Base-by-base conservation (phyloP, 257 asterid genomes). In the Ehretia macrophylla region DNA sequence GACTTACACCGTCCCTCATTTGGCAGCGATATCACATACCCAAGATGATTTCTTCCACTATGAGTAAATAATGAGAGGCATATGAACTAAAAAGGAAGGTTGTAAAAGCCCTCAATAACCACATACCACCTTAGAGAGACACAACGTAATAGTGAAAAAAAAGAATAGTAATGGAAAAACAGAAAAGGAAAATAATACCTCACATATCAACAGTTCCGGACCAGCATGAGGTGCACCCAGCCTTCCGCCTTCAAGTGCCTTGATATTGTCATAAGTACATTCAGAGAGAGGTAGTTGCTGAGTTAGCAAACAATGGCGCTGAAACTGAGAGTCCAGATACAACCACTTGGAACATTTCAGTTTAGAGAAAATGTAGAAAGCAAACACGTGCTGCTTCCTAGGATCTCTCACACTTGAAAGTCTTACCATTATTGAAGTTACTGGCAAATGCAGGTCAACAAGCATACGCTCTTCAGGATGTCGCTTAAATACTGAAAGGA, bases 261-360 rank as follows among this genome's bases (percentile, higher is more conserved):
- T 86, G 64, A 93, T 79, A 70, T 90, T 90, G 51, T 77, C 90
- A 75, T 77, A 77, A 10, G 95, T 85, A 82, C 97, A 93, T 59
- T 86, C 96, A 16, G 96, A 77, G 63, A 85, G 68, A 46, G 94
- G 74, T 32, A 89, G 75, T 68, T 74, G 77, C 74, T 77, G 83
- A 27, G 75, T 50, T 63, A 85, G 82, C 61, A 65, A 76, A 73
- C 88, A 89, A 58, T 68, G 84, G 21, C 67, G 75, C 79, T 80
- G 83, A 55, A 93, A 83, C 80, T 71, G 68, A 45, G 86, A 75
- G 56, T 86, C 96, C 72, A 89, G 68, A 74, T 71, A 72, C 54
- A 78, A 67, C 97, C 96, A 82, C 75, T 77, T 79, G 18, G 92
- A 81, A 46, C 63, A 65, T 68, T 70, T 73, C 62, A 89, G 75